Evolutionary conservation across 2,329 filamentous ascomycete species (phyloP), one percentile per base, ranked within the genome.

Genomic region (Diaporthe capsici): DNA sequence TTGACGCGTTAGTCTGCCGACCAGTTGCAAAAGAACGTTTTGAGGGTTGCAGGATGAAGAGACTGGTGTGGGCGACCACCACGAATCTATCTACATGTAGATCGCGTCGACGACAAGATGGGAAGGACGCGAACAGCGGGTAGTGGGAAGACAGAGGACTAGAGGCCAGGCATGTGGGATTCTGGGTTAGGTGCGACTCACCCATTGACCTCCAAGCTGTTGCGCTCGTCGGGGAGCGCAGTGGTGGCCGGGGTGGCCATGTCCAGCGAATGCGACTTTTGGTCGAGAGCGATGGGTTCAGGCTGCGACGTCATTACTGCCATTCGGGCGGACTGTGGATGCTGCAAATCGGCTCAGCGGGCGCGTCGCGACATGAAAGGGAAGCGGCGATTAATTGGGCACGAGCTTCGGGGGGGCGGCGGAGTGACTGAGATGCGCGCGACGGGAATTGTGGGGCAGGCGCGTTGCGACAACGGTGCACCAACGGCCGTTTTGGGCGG

Each of bases 221-320:
- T 81, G 53, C 76, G 74, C 75, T 77, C 78, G 57, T 79, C 79
- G 57, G 82, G 84, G 60, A 88, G 86, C 76, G 84, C 82, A 80
- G 90, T 86, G 75, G 90, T 25, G 13, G 67, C 72, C 22, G 72
- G 44, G 53, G 68, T 84, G 76, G 87, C 86, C 87, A 89, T 89
- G 79, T 85, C 86, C 80, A 79, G 72, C 15, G 87, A 84, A 81
- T 84, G 85, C 81, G 86, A 83, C 85, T 91, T 92, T 80, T 88
- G 83, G 80, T 89, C 88, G 81, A 83, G 79, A 78, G 82, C 78
- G 77, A 83, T 79, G 72, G 82, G 81, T 80, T 88, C 85, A 77
- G 85, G 82, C 61, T 87, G 86, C 79, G 88, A 88, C 78, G 88
- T 86, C 88, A 90, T 90, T 81, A 86, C 86, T 86, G 87, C 86